phyloP scores from a whole-genome alignment of 192 early-diverging fungal genomes.

The Coemansia sp. region DNA sequence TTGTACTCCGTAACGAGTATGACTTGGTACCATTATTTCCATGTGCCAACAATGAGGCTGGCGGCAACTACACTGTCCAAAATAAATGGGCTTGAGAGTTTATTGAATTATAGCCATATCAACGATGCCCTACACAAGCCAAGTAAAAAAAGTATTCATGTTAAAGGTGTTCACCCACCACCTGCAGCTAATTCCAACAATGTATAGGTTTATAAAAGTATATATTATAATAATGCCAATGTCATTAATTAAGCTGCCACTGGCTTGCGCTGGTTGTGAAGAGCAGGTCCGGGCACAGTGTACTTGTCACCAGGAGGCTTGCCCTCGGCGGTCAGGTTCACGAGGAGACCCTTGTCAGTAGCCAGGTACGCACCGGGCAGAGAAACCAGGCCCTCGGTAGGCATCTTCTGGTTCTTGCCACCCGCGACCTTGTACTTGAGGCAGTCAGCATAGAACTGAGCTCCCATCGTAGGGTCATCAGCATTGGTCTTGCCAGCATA shows the following conservation, averaged over 20 bases:
- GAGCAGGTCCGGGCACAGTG: slow-evolving; percentile 4
- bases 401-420: background rate
- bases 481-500: background rate
- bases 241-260: background rate
- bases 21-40: no score
- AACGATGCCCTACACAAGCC: no score
- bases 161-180: no score
- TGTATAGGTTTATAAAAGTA: background rate
- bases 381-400: background rate
- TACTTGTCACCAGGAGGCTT: slow-evolving; percentile 4
- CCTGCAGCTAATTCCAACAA: no score
- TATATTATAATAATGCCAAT: background rate
- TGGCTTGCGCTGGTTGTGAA: background rate
- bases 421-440: background rate
- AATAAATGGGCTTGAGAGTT: no score
- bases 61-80: no score
- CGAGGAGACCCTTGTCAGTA: background rate
- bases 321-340: slow-evolving; percentile 1
- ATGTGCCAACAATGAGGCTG: no score
- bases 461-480: background rate
- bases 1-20: no score
- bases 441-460: slow-evolving; percentile 3
- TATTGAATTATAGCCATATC: no score
- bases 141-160: no score
- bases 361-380: background rate